A percentile compares a stretch with the other conserved stretches of the same genome.
phyloP scores from a whole-genome alignment of 768 basidiomycete genomes.

The Cystofilobasidium ferigula region DNA sequence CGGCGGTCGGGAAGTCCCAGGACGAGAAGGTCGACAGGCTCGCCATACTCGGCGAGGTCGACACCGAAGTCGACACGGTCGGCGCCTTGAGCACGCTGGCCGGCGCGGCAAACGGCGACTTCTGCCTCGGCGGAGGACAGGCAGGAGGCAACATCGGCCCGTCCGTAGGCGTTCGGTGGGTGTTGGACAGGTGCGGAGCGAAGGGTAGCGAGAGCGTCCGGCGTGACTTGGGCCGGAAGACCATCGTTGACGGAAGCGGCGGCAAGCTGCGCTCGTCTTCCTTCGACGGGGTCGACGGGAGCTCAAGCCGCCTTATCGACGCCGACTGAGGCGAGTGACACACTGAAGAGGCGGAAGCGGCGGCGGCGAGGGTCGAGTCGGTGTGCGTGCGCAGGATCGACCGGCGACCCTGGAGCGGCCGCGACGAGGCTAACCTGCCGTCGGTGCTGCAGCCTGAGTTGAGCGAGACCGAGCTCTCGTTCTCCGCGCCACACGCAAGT shows the following conservation, averaged over 20 bases:
- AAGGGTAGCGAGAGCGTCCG: conserved; percentile 20
- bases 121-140: background rate
- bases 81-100: conserved; percentile 3
- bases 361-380: background rate
- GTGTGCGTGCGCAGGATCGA: conserved; percentile 6
- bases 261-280: background rate
- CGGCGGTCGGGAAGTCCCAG: conserved; percentile 1
- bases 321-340: background rate
- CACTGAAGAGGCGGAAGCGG: background rate
- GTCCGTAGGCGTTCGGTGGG: background rate
- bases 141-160: background rate
- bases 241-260: conserved; percentile 2
- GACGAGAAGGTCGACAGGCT: conserved; percentile 14
- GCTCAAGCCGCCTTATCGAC: background rate
- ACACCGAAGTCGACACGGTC: background rate
- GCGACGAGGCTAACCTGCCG: background rate
- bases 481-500: background rate
- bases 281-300: background rate
- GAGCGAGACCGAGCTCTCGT: background rate
- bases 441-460: background rate
- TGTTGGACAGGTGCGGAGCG: conserved; percentile 8
- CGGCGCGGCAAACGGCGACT: conserved; percentile 2
- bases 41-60: background rate
- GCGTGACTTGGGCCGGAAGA: conserved; percentile 17
- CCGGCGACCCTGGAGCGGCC: conserved; percentile 8